phyloP scores from a whole-genome alignment of 1,139 yeast genomes.

The Candida sanyaensis region DNA sequence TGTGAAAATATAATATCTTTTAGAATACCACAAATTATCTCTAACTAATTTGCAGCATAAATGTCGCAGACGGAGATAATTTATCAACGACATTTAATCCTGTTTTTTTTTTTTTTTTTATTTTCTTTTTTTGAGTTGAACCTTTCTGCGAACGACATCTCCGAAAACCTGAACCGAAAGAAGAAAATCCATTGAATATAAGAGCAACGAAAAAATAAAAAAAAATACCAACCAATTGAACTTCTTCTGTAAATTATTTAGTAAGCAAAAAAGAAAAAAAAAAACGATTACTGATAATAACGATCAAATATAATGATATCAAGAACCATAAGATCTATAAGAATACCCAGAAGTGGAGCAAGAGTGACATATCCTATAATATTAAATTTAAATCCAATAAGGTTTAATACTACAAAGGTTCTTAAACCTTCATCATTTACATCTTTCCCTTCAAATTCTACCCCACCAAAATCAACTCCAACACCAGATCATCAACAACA shows the following conservation, averaged over 20 bases:
- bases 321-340: background rate
- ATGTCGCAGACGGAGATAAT: background rate
- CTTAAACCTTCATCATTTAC: constrained; percentile 1
- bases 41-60: too few species aligned
- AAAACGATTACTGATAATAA: too few species aligned
- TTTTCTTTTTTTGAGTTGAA: too few species aligned
- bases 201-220: background rate
- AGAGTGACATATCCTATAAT: background rate
- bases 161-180: background rate
- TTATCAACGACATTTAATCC: background rate
- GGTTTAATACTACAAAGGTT: constrained; percentile 4
- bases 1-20: background rate
- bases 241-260: background rate
- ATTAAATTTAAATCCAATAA: background rate
- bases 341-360: background rate
- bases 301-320: background rate
- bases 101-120: too few species aligned
- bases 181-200: background rate
- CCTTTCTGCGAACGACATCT: too few species aligned
- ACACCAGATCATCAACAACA: constrained; percentile 5
- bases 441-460: constrained; percentile 17
- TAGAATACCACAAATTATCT: too few species aligned
- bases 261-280: too few species aligned
- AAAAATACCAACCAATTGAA: background rate
- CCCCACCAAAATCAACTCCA: constrained; percentile 27